These are phyloP conservation scores for Chrysopogon serrulatus DNA, from an alignment of 176 grass and related monocot species.

Conservation along the genomic window DNA sequence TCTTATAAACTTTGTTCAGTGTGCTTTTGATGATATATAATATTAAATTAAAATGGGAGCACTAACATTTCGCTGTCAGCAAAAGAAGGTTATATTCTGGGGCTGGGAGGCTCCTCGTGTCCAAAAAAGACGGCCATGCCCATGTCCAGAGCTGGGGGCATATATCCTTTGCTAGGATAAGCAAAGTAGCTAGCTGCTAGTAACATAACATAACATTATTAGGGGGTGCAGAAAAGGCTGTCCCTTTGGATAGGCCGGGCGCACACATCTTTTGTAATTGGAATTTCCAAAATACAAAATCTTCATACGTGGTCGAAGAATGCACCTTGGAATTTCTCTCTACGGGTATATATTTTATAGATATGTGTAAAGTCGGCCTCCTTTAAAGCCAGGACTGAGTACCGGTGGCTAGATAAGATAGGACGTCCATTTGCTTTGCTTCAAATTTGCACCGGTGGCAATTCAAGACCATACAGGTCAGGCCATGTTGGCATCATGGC, in stretches of 20 bases:
- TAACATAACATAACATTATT: neutral
- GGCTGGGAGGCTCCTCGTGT: neutral
- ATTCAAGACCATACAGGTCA: too few relatives aligned
- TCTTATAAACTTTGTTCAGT: neutral
- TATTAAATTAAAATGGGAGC: neutral
- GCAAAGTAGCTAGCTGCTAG: neutral
- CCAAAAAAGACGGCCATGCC: neutral
- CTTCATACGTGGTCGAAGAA: neutral
- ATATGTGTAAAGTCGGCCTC: neutral
- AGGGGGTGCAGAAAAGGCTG: neutral
- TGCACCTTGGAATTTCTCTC: neutral
- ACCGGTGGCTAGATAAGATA: neutral
- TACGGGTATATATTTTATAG: too few relatives aligned
- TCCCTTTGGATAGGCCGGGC: neutral
- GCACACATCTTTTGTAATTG: too few relatives aligned
- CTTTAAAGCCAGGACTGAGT: neutral
- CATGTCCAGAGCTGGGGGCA: neutral
- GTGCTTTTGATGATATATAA: neutral
- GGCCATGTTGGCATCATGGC: too few relatives aligned
- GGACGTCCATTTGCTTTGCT: neutral
- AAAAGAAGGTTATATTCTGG: neutral
- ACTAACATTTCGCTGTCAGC: neutral
- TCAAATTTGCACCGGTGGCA: neutral
- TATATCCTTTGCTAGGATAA: slow-evolving; percentile 1
- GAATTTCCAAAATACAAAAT: neutral